Conservation (phyloP, 495 filamentous ascomycete species). For the Lasiosphaeris hirsuta region DNA sequence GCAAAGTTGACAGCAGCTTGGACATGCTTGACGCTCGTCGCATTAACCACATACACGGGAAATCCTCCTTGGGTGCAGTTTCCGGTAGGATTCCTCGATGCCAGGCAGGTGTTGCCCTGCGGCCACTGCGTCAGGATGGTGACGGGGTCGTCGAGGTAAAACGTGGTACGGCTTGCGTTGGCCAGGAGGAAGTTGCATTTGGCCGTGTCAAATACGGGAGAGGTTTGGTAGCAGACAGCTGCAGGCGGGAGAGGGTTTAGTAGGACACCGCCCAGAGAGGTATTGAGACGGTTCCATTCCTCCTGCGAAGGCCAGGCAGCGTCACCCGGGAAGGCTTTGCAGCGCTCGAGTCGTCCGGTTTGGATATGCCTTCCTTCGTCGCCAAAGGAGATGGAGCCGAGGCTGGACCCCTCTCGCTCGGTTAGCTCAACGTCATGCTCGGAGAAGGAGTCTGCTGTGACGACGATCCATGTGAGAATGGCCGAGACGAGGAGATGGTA, state of each 20-base stretch:
- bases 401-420: no score
- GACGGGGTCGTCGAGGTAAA: slow-evolving; percentile 39
- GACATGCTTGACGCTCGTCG: slow-evolving; percentile 50
- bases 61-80: slow-evolving; percentile 56
- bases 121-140: slow-evolving; percentile 35
- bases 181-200: slow-evolving; percentile 37
- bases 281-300: slow-evolving; percentile 47
- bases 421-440: no score
- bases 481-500: no score
- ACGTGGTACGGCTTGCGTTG: slow-evolving; percentile 26
- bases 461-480: no score
- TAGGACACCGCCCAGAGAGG: slow-evolving; percentile 43
- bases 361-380: no score
- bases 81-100: slow-evolving; percentile 20
- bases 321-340: slow-evolving; percentile 54
- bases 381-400: no score
- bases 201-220: slow-evolving; percentile 37
- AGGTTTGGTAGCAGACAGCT: slow-evolving; percentile 49
- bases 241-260: slow-evolving; percentile 52
- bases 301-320: slow-evolving; percentile 41
- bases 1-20: slow-evolving; percentile 60
- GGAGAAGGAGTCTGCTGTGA: no score
- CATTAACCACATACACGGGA: slow-evolving; percentile 57
- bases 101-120: slow-evolving; percentile 36
- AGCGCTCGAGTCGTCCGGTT: neutral